Percentiles rank a stretch among this genome's conserved stretches.
These are phyloP conservation scores for Aspergillus sp. DNA, from an alignment of 2,329 filamentous ascomycete species.

Conservation along the genomic window DNA sequence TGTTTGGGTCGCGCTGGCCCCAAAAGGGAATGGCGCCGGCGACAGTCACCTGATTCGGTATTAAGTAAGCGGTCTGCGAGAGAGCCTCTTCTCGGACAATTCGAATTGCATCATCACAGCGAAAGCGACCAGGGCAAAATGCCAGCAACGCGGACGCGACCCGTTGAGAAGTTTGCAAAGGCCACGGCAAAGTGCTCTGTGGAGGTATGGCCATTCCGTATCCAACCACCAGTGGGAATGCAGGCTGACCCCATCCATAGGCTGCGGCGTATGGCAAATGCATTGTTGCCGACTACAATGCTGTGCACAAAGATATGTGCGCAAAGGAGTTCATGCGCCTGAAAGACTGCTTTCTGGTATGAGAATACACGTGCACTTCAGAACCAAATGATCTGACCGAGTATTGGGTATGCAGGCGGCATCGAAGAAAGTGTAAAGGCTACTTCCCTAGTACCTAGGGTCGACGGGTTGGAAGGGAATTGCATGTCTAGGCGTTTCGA, in stretches of 20 bases:
- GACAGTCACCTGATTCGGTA: constrained; percentile 7
- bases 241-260: constrained; percentile 47
- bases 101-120: background rate
- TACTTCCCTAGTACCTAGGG: background rate
- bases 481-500: background rate
- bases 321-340: constrained; percentile 76
- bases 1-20: constrained; percentile 18
- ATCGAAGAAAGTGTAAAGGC: constrained; percentile 46
- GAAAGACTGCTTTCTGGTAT: constrained; percentile 85
- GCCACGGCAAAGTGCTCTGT: constrained; percentile 63
- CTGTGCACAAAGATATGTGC: constrained; percentile 89
- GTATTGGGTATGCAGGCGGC: constrained; percentile 42
- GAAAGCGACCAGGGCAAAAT: constrained; percentile 27
- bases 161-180: constrained; percentile 67
- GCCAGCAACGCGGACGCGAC: constrained; percentile 51
- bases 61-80: constrained; percentile 14
- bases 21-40: constrained; percentile 12
- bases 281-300: constrained; percentile 83
- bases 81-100: background rate
- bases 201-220: constrained; percentile 50
- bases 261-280: constrained; percentile 86
- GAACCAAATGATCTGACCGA: constrained; percentile 7
- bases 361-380: constrained; percentile 26
- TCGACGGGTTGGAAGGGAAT: constrained; percentile 2
- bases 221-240: background rate